Conservation (phyloP, 2,329 filamentous ascomycete species). For the Beauveria sp. region DNA sequence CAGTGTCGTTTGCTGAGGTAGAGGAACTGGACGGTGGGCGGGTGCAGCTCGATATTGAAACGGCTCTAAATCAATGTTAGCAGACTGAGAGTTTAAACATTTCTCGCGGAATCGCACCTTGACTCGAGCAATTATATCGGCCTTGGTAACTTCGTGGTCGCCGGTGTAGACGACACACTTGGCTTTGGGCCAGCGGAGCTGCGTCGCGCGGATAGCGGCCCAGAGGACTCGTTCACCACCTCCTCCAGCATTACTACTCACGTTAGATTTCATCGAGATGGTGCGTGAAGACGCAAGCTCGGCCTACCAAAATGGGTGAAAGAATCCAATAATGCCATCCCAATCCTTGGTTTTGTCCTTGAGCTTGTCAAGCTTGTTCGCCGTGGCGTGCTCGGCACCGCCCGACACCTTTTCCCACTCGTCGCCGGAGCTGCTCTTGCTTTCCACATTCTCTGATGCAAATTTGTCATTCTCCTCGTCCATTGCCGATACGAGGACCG, state of each 20-base stretch:
- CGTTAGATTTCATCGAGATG: background rate
- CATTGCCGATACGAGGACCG: slow-evolving; percentile 47
- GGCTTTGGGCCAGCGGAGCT: slow-evolving; percentile 79
- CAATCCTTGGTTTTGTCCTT: slow-evolving; percentile 51
- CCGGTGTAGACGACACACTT: slow-evolving; percentile 93
- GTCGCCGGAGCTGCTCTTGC: slow-evolving; percentile 40
- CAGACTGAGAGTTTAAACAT: background rate
- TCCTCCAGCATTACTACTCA: slow-evolving; percentile 80
- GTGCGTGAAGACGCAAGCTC: slow-evolving; percentile 11
- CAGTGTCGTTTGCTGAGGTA: slow-evolving; percentile 84
- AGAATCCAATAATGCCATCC: slow-evolving; percentile 87
- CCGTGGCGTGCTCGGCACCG: slow-evolving; percentile 33
- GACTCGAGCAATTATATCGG: slow-evolving; percentile 68
- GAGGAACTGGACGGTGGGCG: slow-evolving; percentile 76
- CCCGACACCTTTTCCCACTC: slow-evolving; percentile 63
- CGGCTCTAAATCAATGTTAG: slow-evolving; percentile 48
- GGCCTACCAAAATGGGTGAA: slow-evolving; percentile 88
- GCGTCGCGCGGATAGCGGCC: slow-evolving; percentile 88
- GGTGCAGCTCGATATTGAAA: slow-evolving; percentile 86
- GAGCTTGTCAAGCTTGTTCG: slow-evolving; percentile 20
- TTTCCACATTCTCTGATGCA: slow-evolving; percentile 25
- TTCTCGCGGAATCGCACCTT: slow-evolving; percentile 40
- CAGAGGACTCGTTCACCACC: slow-evolving; percentile 94
- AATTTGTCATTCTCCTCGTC: slow-evolving; percentile 36
- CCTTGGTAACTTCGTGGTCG: slow-evolving; percentile 81